Evolutionary conservation across 139 green algal species (phyloP), one percentile per base, ranked within the genome.

Genomic region (Chlorella sp.): DNA sequence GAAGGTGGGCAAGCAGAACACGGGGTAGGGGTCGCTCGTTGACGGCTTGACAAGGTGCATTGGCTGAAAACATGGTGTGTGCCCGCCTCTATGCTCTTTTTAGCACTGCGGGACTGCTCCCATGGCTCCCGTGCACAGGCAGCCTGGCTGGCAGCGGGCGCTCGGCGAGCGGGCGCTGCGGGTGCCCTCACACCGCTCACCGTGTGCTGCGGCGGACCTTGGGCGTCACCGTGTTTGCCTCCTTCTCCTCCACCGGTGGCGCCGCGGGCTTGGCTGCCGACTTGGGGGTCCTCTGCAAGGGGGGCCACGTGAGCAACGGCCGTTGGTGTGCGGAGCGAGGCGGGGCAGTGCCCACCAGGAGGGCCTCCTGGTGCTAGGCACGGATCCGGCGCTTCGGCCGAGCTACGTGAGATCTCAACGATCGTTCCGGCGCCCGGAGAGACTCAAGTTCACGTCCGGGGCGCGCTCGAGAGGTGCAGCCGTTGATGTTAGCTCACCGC

Each of bases 201-300:
- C 58, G 58, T 15, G 58, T 42, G 33, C 31, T 40, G 14, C 58
- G 58, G 40, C 40, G 25, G 3, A 40, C 51, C 76, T 77, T 82
- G 53, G 76, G 76, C 36, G 69, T 82, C 38, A 82, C 76, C 2
- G 76, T 82, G 19, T 33, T 40, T 12, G 76, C 76, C 41, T 82
- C 76, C 35, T 76, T 67, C 51, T 75, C 66, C 31, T 42, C 69
- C 19, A 14, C 51, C 51, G 60, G 60, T n/a, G n/a, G n/a, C n/a
- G n/a, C n/a, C n/a, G n/a, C n/a, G n/a, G n/a, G 29, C 45, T 73
- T 70, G 14, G 48, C 29, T 8, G 38, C 36, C 0, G 74, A 40
- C 43, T 41, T 66, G 21, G 62, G 74, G 23, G 56, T 77, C 29
- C 45, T 58, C 58, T 77, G 58, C 58, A 58, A 12, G 23, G 5